Percentiles rank a stretch among this genome's conserved stretches.
These are phyloP conservation scores for Blakeslea trispora DNA, from an alignment of 371 early-diverging fungal genomes.

Conservation along the genomic window DNA sequence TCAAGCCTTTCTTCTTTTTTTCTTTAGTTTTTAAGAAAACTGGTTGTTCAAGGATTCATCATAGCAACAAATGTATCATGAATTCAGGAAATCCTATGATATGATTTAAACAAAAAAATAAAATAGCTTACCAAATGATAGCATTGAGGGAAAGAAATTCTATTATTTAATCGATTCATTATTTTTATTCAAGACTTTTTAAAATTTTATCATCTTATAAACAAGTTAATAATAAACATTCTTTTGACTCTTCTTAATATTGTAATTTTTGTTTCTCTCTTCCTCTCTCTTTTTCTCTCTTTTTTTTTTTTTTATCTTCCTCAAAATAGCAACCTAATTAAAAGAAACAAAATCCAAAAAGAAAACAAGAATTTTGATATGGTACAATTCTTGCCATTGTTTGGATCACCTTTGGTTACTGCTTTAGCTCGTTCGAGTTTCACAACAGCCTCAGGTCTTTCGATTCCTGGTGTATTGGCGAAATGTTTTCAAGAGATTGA, in stretches of 20 bases:
- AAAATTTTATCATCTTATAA: background rate
- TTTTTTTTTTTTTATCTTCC: background rate
- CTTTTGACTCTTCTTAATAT: background rate
- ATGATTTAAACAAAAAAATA: too few species aligned
- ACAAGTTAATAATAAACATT: conserved; percentile 2
- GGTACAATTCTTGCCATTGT: conserved; percentile 12
- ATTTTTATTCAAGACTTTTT: background rate
- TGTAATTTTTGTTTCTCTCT: background rate
- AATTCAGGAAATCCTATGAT: too few species aligned
- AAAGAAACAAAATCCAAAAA: too few species aligned
- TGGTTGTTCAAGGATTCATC: too few species aligned
- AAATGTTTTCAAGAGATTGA: conserved; percentile 20
- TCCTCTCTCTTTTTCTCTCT: conserved; percentile 1
- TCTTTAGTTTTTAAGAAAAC: too few species aligned
- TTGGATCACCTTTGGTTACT: conserved; percentile 21
- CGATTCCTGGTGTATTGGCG: conserved; percentile 18
- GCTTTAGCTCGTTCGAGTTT: conserved; percentile 22
- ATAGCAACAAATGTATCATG: too few species aligned
- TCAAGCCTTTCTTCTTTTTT: too few species aligned
- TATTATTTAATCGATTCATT: too few species aligned
- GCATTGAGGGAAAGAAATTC: too few species aligned
- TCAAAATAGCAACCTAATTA: too few species aligned
- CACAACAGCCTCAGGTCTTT: conserved; percentile 18
- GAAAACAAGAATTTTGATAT: too few species aligned
- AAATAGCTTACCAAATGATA: too few species aligned